Base-by-base conservation (phyloP, 768 basidiomycete genomes). In the Lactarius akahatsu region DNA sequence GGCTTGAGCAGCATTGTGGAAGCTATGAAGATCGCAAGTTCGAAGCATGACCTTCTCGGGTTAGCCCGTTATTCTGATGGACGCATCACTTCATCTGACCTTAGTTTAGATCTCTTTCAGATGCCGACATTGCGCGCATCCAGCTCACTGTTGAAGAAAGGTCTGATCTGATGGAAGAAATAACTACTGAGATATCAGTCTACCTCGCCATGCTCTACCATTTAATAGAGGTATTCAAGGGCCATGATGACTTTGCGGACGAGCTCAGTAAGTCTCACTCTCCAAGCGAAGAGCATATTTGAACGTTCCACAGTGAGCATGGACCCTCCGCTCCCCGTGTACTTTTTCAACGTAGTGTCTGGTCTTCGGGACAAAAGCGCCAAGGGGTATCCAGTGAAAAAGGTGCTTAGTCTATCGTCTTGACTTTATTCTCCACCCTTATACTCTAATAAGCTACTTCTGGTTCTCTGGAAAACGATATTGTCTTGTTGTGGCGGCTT, bases 321-420 rank as follows among this genome's bases (percentile, higher is more conserved):
- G 78, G 93, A 96, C 57, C 96, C 96, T 15, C 96, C 97, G 15
- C 79, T 98, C 26, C 96, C 96, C 1, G 88, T 96, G 8, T 95
- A 95, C 73, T 80, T 98, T 20, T 93, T 97, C 79, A 89, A 90
- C 62, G 84, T 95, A 57, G 89, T 98, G n/a, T 89, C 94, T 28
- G 87, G 89, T 50, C 79, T 98, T 50, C 88, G 93, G 70, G 96
- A 98, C 75, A 94, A 94, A 78, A 91, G 90, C 73, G 91, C 94
- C 2, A 95, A 92, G 73, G 93, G 93, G 6, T 99, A 97, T 77
- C 97, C 97, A 0, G 91, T 97, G 72, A 99, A 98, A 79, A 98
- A 98, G 85, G 95, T 92, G 61, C 26, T 75, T 62, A 23, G 4
- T 23, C 11, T 40, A 15, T 45, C 43, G 45, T 61, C 28, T 38